These are phyloP conservation scores for Geosmithia flava DNA, from an alignment of 2,329 filamentous ascomycete species.

Conservation along the genomic window DNA sequence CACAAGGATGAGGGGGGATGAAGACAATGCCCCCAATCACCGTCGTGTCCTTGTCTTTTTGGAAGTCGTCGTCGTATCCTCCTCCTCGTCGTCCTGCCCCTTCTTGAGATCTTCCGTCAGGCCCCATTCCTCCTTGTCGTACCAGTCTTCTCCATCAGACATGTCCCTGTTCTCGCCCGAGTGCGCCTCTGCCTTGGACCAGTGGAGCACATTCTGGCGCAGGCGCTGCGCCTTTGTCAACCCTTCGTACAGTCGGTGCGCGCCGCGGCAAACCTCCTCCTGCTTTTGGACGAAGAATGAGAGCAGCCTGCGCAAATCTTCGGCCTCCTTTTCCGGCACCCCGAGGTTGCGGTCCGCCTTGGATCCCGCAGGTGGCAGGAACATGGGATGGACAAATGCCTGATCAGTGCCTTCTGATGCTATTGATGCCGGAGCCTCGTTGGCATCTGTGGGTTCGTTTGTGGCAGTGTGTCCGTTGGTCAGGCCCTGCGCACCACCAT, in stretches of 20 bases:
- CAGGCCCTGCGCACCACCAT: neutral
- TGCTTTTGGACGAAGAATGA: slow-evolving; percentile 76
- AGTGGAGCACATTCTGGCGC: slow-evolving; percentile 58
- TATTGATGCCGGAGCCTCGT: neutral
- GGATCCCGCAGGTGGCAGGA: slow-evolving; percentile 49
- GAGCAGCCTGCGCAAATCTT: slow-evolving; percentile 63
- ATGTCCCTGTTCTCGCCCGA: slow-evolving; percentile 54
- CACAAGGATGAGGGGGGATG: neutral
- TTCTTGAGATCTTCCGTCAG: slow-evolving; percentile 66
- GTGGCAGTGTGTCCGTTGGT: slow-evolving; percentile 8
- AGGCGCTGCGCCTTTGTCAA: slow-evolving; percentile 62
- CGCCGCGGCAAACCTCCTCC: slow-evolving; percentile 66
- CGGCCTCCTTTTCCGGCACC: slow-evolving; percentile 61
- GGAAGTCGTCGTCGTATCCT: slow-evolving; percentile 48
- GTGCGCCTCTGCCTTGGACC: slow-evolving; percentile 70
- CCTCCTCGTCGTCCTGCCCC: slow-evolving; percentile 72
- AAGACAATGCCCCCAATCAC: slow-evolving; percentile 3
- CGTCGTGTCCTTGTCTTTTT: slow-evolving; percentile 50
- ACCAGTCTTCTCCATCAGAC: slow-evolving; percentile 86
- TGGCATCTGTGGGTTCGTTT: slow-evolving; percentile 5
- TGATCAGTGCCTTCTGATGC: slow-evolving; percentile 17
- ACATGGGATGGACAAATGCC: slow-evolving; percentile 62
- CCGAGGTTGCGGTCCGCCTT: slow-evolving; percentile 58
- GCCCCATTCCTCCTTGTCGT: slow-evolving; percentile 70
- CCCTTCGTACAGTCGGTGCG: slow-evolving; percentile 55